Conservation (phyloP, 257 asterid species). For the Rehmannia glutinosa region DNA sequence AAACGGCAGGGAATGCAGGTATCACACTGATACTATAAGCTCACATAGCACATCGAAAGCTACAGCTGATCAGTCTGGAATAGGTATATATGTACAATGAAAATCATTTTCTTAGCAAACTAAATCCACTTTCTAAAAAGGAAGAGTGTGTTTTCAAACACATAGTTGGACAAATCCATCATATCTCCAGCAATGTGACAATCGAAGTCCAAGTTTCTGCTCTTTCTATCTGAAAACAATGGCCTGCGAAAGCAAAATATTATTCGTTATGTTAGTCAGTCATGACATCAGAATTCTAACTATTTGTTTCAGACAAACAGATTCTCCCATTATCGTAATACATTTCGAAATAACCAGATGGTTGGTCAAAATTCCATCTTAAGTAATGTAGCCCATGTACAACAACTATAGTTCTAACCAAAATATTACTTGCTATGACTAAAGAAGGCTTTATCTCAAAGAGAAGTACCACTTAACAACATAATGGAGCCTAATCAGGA, state of each 20-base stretch:
- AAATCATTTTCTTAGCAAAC: not conserved
- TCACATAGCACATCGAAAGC: not conserved
- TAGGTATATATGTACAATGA: not conserved
- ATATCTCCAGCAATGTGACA: slow-evolving; percentile 4
- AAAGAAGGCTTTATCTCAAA: not conserved
- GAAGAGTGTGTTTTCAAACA: not conserved
- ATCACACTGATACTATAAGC: not conserved
- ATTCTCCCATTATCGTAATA: too few relatives aligned
- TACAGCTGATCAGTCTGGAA: not conserved
- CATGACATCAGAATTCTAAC: too few relatives aligned
- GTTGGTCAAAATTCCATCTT: not conserved
- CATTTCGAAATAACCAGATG: too few relatives aligned
- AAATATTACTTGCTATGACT: not conserved
- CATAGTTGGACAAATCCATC: not conserved
- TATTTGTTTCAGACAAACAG: not conserved
- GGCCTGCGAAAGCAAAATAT: slow-evolving; percentile 1
- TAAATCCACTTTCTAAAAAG: not conserved
- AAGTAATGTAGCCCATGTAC: not conserved
- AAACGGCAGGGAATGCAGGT: not conserved
- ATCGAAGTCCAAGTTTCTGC: not conserved
- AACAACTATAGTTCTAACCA: not conserved
- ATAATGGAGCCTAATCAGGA: not conserved
- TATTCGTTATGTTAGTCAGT: not conserved
- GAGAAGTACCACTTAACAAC: not conserved
- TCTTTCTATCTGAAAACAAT: not conserved